phyloP scores from a whole-genome alignment of 1,139 yeast genomes.

The Diutina ranongensis region DNA sequence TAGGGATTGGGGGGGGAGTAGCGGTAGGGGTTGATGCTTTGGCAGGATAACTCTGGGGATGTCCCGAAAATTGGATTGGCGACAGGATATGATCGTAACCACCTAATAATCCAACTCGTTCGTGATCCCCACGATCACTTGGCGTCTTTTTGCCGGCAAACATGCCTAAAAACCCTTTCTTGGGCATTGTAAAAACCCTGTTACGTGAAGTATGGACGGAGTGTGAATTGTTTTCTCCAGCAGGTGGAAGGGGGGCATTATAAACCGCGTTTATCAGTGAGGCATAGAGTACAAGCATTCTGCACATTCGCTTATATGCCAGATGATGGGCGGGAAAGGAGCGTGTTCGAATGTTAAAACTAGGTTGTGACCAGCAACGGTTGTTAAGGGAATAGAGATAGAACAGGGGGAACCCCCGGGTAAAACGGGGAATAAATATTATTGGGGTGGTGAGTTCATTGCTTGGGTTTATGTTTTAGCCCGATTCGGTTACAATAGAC shows the following conservation, averaged over 20 bases:
- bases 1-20: background rate
- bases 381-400: background rate
- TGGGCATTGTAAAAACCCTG: background rate
- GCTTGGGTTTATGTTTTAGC: too few species aligned
- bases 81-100: constrained; percentile 1
- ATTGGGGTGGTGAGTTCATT: too few species aligned
- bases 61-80: background rate
- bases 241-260: background rate
- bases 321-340: background rate
- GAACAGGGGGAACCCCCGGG: too few species aligned
- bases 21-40: background rate
- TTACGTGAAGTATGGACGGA: background rate
- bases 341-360: background rate
- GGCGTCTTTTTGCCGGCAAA: background rate
- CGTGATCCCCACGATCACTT: background rate
- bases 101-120: background rate
- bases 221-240: background rate
- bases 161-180: background rate
- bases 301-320: background rate
- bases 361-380: too few species aligned
- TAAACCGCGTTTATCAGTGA: background rate
- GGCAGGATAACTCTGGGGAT: background rate
- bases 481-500: too few species aligned
- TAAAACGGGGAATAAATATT: too few species aligned
- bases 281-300: background rate